Percentiles rank a stretch among this genome's conserved stretches.
Evolutionary conservation across 1,284 basidiomycete genomes (phyloP).

Genomic region (Cutaneotrichosporon sp.): DNA sequence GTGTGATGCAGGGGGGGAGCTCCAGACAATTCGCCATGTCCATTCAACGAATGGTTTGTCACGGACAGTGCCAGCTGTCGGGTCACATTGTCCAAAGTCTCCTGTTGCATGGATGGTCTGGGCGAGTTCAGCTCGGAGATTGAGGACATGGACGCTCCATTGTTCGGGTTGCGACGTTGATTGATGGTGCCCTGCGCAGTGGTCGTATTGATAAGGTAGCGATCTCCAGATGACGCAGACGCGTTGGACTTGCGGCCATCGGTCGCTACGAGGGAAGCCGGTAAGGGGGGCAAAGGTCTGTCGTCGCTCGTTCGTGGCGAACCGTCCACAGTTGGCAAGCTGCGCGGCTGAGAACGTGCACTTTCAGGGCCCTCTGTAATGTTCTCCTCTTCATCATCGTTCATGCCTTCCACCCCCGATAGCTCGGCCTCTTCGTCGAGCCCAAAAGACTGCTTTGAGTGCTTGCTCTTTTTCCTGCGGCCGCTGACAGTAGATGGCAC

Average conservation of each 20-base stretch:
- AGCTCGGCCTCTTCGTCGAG: conserved; percentile 32
- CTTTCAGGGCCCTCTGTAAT: not conserved
- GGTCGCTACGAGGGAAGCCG: not conserved
- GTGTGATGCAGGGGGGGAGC: conserved; percentile 7
- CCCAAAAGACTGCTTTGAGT: conserved; percentile 21
- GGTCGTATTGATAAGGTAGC: conserved; percentile 29
- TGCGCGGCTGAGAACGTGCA: not conserved
- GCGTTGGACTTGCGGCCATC: not conserved
- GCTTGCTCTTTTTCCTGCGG: conserved; percentile 3
- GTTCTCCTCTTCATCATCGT: conserved; percentile 7
- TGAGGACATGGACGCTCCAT: conserved; percentile 14
- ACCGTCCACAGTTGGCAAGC: not conserved
- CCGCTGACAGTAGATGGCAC: conserved; percentile 3
- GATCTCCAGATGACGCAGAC: not conserved
- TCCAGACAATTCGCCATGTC: not conserved
- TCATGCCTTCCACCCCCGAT: conserved; percentile 25
- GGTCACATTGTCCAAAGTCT: conserved; percentile 6
- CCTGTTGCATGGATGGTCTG: conserved; percentile 1
- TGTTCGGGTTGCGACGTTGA: conserved; percentile 29
- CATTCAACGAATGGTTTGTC: conserved; percentile 1
- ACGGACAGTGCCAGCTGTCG: conserved; percentile 5
- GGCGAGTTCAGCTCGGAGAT: conserved; percentile 15
- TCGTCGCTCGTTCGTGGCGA: conserved; percentile 10
- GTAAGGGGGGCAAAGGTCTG: conserved; percentile 25
- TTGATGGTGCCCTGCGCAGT: conserved; percentile 37